A percentile compares a stretch with the other conserved stretches of the same genome.
Evolutionary conservation across 179 eudicot species (phyloP).

Genomic region (Dionaea muscipula): DNA sequence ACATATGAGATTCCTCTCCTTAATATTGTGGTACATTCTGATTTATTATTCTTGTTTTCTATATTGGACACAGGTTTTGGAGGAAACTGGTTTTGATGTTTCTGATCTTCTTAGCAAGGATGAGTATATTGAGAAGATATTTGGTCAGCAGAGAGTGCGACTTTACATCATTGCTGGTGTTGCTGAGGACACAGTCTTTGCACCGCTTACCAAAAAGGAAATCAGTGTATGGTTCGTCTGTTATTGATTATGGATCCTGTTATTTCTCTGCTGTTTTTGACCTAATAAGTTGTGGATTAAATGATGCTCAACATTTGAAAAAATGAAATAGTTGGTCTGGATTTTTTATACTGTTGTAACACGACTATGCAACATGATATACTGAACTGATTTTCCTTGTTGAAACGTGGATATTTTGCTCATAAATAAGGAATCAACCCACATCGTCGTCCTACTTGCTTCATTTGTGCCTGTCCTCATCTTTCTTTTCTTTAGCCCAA

Average conservation of each 20-base stretch:
- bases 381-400: no score
- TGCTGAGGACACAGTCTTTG: conserved; percentile 70
- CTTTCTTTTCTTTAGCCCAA: no score
- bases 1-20: background rate
- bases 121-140: conserved; percentile 67
- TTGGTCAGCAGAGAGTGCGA: conserved; percentile 96
- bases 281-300: background rate
- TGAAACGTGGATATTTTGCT: no score
- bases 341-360: no score
- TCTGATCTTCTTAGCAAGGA: conserved; percentile 72
- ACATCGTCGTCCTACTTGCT: no score
- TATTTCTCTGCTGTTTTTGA: background rate
- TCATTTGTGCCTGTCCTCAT: no score
- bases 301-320: background rate
- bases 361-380: no score
- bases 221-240: conserved; percentile 54
- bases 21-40: background rate
- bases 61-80: conserved; percentile 63
- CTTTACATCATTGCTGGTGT: conserved; percentile 87
- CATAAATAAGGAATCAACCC: no score
- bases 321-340: no score
- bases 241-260: background rate
- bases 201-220: conserved; percentile 93
- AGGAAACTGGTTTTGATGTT: conserved; percentile 96
- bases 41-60: conserved; percentile 7